Conservation (phyloP, 2,329 filamentous ascomycete genomes). For the Fusarium sambucinum region DNA sequence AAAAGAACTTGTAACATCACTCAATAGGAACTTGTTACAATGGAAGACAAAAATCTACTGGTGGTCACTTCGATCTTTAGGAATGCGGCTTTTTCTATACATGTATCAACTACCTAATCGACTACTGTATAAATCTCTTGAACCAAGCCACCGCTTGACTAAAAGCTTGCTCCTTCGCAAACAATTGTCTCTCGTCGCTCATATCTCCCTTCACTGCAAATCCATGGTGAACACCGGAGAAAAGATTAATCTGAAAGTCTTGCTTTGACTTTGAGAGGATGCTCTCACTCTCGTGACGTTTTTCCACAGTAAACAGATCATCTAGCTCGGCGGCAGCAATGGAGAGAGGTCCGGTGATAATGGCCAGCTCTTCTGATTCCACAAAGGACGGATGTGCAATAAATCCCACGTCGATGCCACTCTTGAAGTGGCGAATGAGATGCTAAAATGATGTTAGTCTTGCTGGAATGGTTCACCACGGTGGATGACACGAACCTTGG, state of each 20-base stretch:
- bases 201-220: conserved; percentile 77
- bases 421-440: conserved; percentile 71
- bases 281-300: conserved; percentile 74
- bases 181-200: conserved; percentile 67
- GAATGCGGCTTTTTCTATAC: too few relatives aligned
- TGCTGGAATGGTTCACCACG: fast-evolving
- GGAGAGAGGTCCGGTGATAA: conserved; percentile 74
- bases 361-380: conserved; percentile 72
- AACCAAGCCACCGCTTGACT: conserved; percentile 84
- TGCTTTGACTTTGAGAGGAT: conserved; percentile 67
- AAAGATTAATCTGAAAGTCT: conserved; percentile 83
- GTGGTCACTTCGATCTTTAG: not conserved
- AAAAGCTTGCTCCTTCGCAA: conserved; percentile 85
- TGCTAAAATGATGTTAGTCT: conserved; percentile 59
- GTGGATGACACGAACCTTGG: conserved; percentile 61
- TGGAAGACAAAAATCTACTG: too few relatives aligned
- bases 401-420: conserved; percentile 77
- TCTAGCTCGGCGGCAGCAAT: conserved; percentile 76
- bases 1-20: too few relatives aligned
- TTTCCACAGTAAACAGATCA: conserved; percentile 72
- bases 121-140: not conserved
- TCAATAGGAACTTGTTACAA: too few relatives aligned
- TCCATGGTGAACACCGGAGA: conserved; percentile 77
- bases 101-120: not conserved
- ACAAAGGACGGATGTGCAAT: conserved; percentile 84